phyloP scores from a whole-genome alignment of 1,284 basidiomycete genomes.

The Ustilago cynodontis region DNA sequence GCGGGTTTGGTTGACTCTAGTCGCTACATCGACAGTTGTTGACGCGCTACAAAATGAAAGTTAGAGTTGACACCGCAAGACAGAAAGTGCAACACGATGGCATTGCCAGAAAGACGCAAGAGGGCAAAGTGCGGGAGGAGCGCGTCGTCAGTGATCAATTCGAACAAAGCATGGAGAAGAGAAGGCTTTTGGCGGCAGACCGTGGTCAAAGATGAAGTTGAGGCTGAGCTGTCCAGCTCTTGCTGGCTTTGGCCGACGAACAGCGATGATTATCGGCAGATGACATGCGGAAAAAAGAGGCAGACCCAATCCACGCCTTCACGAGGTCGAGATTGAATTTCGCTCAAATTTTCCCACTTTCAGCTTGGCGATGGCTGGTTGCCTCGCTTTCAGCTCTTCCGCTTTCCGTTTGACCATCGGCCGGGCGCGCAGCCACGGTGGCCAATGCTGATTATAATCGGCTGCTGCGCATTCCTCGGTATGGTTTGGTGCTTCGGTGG shows the following conservation, averaged over 20 bases:
- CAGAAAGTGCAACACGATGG: background rate
- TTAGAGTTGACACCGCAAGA: background rate
- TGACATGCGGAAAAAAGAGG: slow-evolving; percentile 10
- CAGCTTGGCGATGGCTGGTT: background rate
- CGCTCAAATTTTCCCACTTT: slow-evolving; percentile 9
- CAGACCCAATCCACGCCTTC: background rate
- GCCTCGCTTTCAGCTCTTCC: background rate
- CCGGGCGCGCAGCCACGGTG: background rate
- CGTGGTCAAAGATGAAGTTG: background rate
- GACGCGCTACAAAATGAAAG: slow-evolving; percentile 6
- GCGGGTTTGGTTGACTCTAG: background rate
- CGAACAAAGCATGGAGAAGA: background rate
- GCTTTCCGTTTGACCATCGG: background rate
- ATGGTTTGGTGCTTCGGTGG: background rate
- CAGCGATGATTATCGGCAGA: background rate
- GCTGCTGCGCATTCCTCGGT: background rate
- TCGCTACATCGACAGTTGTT: slow-evolving; percentile 26
- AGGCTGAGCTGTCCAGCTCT: slow-evolving; percentile 1
- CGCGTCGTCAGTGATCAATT: slow-evolving; percentile 8
- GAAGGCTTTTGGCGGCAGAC: background rate
- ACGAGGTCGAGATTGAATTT: slow-evolving; percentile 8
- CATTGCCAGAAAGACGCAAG: background rate
- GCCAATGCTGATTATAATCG: background rate
- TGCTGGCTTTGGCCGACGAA: background rate
- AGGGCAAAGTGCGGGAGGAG: background rate